These are phyloP conservation scores for Amanita exitialis DNA, from an alignment of 768 basidiomycete species.

Conservation along the genomic window DNA sequence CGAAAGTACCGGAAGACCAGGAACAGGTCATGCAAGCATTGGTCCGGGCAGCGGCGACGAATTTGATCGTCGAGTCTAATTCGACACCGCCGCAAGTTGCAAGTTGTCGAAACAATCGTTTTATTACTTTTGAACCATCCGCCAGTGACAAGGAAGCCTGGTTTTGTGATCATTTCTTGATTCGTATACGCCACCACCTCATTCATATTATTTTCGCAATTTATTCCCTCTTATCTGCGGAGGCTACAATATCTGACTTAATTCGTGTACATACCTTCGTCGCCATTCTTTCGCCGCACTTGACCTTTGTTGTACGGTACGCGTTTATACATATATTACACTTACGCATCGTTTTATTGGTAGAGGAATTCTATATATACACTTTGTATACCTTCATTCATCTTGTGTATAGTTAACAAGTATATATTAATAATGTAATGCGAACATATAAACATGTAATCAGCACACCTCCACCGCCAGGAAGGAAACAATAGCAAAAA, in stretches of 20 bases:
- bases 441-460: conserved; percentile 1
- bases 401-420: conserved; percentile 8
- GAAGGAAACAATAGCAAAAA: not conserved
- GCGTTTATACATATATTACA: conserved; percentile 2
- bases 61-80: conserved; percentile 14
- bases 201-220: not conserved
- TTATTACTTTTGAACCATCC: not conserved
- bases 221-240: not conserved
- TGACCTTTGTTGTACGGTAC: conserved; percentile 5
- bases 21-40: conserved; percentile 29
- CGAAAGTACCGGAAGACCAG: conserved; percentile 27
- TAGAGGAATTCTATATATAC: conserved; percentile 2
- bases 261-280: conserved; percentile 1
- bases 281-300: not conserved
- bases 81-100: conserved; percentile 1
- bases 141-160: not conserved
- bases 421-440: conserved; percentile 6
- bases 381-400: conserved; percentile 1
- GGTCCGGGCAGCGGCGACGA: conserved; percentile 22
- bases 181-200: not conserved
- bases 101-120: not conserved
- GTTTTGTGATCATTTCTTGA: conserved; percentile 4
- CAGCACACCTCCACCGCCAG: not conserved
- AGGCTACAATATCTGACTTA: not conserved
- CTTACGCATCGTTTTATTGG: conserved; percentile 1